Base-by-base conservation (phyloP, 2,329 filamentous ascomycete species). In the Fusarium nurragi region DNA sequence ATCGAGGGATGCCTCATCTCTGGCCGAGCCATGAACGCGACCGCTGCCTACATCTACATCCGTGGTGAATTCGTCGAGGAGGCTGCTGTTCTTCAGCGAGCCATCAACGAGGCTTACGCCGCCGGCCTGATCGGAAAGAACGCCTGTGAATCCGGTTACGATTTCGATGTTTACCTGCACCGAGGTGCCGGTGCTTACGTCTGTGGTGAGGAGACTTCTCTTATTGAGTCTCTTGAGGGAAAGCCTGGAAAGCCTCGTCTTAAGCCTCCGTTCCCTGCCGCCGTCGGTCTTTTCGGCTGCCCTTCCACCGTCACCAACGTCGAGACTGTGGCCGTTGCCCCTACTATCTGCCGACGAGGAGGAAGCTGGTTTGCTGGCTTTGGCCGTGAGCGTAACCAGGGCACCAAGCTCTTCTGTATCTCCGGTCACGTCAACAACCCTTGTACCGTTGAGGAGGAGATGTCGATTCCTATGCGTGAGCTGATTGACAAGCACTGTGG, bases 391-490 rank as follows among this genome's bases (percentile, higher is more conserved):
- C 90, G 95, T 69, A 99, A 99, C 82, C 87, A 93, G 73, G 95
- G 95, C 74, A 99, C 95, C 67, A 99, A 99, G 85, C 90, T 99
- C 38, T 99, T 91, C 84, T 97, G 94, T 79, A 98, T 99, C 77
- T 98, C 94, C 52, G 95, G 95, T 25, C 93, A 98, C 79, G 95
- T 99, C 83, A 99, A 99, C 86, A 96, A 98, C 84, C 95, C 95
- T 52, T 93, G 88, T 79, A 98, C 95, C 1, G 95, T 99, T 61
- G 95, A 99, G 80, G 95, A 99, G 82, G 95, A 99, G 82, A 99
- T 99, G 95, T 97, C 92, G 49, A 99, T 99, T 71, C 91, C 95
- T 39, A 88, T 99, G 60, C 90, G 92, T 40, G 95, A 99, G 80
- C 88, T 99, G 65, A 98, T 99, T 73, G 95, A 99, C 66, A 95